Evolutionary conservation across 2,329 filamentous ascomycete genomes (phyloP).

Genomic region (Metarhizium anisopliae): DNA sequence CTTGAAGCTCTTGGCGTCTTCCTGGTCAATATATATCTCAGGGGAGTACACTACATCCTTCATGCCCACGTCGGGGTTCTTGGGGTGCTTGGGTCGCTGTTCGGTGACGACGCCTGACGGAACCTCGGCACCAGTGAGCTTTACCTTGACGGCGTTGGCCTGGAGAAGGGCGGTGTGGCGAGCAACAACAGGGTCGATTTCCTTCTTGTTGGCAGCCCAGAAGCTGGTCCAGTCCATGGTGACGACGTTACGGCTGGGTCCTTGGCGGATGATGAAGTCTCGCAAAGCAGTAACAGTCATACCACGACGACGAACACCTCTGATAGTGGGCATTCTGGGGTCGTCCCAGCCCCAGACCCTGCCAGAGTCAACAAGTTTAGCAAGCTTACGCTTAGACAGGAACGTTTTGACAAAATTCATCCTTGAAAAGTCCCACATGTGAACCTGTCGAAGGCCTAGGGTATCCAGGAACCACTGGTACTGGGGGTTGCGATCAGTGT

Average conservation of each 20-base stretch:
- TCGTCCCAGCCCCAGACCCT: constrained; percentile 81
- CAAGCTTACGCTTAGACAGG: constrained; percentile 78
- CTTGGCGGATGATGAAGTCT: constrained; percentile 79
- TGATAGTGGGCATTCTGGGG: constrained; percentile 76
- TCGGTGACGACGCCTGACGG: constrained; percentile 54
- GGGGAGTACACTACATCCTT: constrained; percentile 79
- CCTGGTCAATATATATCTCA: constrained; percentile 75
- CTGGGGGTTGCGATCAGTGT: constrained; percentile 77
- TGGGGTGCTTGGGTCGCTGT: constrained; percentile 79
- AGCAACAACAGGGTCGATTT: constrained; percentile 68
- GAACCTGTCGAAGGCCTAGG: constrained; percentile 63
- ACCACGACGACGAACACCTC: constrained; percentile 68
- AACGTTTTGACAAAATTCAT: constrained; percentile 80
- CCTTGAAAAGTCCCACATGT: constrained; percentile 79
- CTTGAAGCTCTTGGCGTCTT: constrained; percentile 72
- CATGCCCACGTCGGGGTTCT: constrained; percentile 74
- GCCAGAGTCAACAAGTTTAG: constrained; percentile 69
- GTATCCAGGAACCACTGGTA: constrained; percentile 80
- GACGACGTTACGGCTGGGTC: constrained; percentile 74
- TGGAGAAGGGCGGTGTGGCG: constrained; percentile 65
- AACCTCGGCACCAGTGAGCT: constrained; percentile 58
- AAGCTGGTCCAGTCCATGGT: constrained; percentile 75
- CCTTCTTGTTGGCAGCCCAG: constrained; percentile 70
- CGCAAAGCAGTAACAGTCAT: constrained; percentile 72
- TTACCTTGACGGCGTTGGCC: constrained; percentile 63